phyloP scores from a whole-genome alignment of 2,329 filamentous ascomycete genomes.

The Colletotrichum spinosum region DNA sequence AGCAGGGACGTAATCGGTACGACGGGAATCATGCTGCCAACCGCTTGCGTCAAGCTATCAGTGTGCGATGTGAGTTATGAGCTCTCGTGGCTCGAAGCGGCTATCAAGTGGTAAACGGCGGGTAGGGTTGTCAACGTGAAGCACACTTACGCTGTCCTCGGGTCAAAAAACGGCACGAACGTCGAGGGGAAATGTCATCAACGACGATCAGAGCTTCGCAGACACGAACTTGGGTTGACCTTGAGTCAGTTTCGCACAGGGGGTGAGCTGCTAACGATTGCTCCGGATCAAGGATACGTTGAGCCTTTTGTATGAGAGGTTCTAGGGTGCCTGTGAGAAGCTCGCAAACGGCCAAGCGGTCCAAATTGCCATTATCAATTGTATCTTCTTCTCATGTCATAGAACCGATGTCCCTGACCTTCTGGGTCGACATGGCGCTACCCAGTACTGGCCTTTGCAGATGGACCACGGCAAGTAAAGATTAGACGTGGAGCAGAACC shows the following conservation, averaged over 20 bases:
- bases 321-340: conserved; percentile 12
- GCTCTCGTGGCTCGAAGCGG: too few species aligned
- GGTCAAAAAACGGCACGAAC: conserved; percentile 1
- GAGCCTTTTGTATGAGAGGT: conserved; percentile 18
- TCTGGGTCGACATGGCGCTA: not conserved
- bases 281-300: conserved; percentile 19
- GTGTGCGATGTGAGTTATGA: not conserved
- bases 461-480: not conserved
- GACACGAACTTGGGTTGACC: conserved; percentile 5
- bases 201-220: conserved; percentile 8
- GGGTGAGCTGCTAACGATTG: conserved; percentile 3
- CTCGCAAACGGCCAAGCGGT: conserved; percentile 7
- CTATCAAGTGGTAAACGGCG: not conserved
- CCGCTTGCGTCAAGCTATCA: conserved; percentile 6
- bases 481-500: conserved; percentile 9
- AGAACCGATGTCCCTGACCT: not conserved
- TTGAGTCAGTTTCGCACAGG: conserved; percentile 13
- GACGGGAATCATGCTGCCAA: conserved; percentile 10
- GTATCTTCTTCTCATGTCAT: not conserved
- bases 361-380: conserved; percentile 4
- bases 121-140: conserved; percentile 14
- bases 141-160: not conserved
- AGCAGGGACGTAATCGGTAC: conserved; percentile 17
- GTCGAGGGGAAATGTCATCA: conserved; percentile 8
- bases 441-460: not conserved